A percentile compares a stretch with the other conserved stretches of the same genome.
These are phyloP conservation scores for Sphagnum tenellum DNA, from an alignment of 225 moss, liverwort and hornwort genomes.

Conservation along the genomic window DNA sequence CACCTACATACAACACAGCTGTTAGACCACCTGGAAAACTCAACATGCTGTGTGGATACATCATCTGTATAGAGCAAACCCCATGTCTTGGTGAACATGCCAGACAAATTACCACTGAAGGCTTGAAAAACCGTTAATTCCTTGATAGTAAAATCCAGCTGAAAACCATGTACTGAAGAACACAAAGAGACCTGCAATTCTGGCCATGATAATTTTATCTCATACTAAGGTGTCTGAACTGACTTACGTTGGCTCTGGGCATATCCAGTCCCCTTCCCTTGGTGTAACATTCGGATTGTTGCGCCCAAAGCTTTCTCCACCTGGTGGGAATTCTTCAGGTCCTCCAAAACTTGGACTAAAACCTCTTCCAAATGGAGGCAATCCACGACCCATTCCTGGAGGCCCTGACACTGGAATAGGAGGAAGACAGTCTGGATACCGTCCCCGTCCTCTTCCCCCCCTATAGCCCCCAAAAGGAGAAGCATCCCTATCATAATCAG, in stretches of 20 bases:
- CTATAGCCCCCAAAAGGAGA: constrained; percentile 60
- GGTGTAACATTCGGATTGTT: constrained; percentile 99
- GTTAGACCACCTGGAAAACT: too few species aligned
- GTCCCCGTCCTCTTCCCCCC: constrained; percentile 91
- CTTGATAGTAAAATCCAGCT: too few species aligned
- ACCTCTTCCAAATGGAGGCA: constrained; percentile 72
- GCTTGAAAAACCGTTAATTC: too few species aligned
- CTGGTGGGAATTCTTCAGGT: constrained; percentile 70
- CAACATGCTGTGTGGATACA: too few species aligned
- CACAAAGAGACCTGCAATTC: too few species aligned
- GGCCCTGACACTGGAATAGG: constrained; percentile 48
- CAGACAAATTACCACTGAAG: too few species aligned
- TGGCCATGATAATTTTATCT: too few species aligned
- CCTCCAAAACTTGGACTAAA: constrained; percentile 54
- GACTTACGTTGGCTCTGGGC: constrained; percentile 93
- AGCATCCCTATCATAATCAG: constrained; percentile 55
- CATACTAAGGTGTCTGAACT: too few species aligned
- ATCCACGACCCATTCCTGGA: constrained; percentile 71
- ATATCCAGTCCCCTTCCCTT: constrained; percentile 99
- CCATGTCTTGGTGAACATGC: too few species aligned
- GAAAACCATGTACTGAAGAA: too few species aligned
- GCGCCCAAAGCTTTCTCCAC: constrained; percentile 94
- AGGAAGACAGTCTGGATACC: constrained; percentile 51
- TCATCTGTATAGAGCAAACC: too few species aligned
- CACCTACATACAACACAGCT: constrained; percentile 32